Conservation (phyloP, 106 monocot genomes). For the Apostasia ramifera region DNA sequence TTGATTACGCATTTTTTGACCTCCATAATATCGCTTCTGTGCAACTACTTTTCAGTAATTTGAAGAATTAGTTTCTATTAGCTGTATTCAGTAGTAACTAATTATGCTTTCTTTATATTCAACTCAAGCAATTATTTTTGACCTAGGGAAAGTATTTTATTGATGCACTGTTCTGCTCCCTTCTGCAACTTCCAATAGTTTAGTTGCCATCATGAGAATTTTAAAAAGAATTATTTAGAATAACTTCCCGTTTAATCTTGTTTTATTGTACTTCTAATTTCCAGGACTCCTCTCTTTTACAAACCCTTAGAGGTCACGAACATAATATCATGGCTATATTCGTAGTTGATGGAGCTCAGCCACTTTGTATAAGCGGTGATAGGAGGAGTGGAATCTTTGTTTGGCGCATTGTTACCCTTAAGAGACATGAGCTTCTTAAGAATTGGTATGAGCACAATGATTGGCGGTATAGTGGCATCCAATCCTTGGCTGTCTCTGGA, state of each 20-base stretch:
- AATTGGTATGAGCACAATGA: slow-evolving; percentile 89
- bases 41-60: background rate
- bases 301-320: slow-evolving; percentile 68
- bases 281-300: slow-evolving; percentile 78
- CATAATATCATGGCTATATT: slow-evolving; percentile 70
- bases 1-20: no score
- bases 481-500: slow-evolving; percentile 63
- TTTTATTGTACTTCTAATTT: background rate
- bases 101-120: no score
- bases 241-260: background rate
- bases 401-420: slow-evolving; percentile 47
- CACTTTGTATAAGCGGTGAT: slow-evolving; percentile 78
- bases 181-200: no score
- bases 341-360: slow-evolving; percentile 25
- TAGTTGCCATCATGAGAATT: no score
- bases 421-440: slow-evolving; percentile 34
- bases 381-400: slow-evolving; percentile 68
- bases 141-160: no score
- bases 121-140: no score
- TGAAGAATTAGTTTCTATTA: background rate
- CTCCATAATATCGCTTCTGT: no score
- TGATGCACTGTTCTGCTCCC: no score
- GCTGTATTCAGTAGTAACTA: background rate
- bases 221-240: background rate
- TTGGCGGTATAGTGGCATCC: slow-evolving; percentile 87